Evolutionary conservation across 805 yeast genomes (phyloP).

Genomic region (Lachancea fermentati): DNA sequence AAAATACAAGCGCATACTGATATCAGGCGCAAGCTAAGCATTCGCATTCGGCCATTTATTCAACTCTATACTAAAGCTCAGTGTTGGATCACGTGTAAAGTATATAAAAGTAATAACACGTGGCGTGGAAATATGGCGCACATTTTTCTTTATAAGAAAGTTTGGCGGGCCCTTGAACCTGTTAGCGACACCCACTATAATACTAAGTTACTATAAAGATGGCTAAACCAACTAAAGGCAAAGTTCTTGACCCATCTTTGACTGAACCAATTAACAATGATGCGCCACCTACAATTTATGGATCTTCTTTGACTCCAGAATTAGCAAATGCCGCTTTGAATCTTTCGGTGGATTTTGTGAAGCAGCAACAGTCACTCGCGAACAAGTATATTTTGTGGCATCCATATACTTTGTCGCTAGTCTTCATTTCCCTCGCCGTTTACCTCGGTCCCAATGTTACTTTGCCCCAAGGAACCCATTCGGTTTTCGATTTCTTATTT

Average conservation of each 20-base stretch:
- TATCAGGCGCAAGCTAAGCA: too few relatives aligned
- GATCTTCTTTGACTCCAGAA: constrained; percentile 49
- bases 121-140: too few relatives aligned
- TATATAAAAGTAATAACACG: too few relatives aligned
- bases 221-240: constrained; percentile 4
- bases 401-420: constrained; percentile 34
- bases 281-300: constrained; percentile 47
- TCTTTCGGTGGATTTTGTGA: constrained; percentile 56
- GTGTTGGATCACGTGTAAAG: too few relatives aligned
- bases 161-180: too few relatives aligned
- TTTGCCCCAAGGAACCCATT: constrained; percentile 19
- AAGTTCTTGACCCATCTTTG: constrained; percentile 48
- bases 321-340: constrained; percentile 55
- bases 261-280: constrained; percentile 49
- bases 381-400: constrained; percentile 44
- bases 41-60: too few relatives aligned
- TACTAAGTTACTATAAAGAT: background rate
- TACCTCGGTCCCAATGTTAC: constrained; percentile 19
- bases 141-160: too few relatives aligned
- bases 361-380: constrained; percentile 40
- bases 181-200: too few relatives aligned
- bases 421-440: constrained; percentile 16
- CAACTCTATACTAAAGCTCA: too few relatives aligned
- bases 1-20: too few relatives aligned
- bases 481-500: constrained; percentile 17